These are phyloP conservation scores for Circinella umbellata DNA, from an alignment of 371 early-diverging fungal species.

Conservation along the genomic window DNA sequence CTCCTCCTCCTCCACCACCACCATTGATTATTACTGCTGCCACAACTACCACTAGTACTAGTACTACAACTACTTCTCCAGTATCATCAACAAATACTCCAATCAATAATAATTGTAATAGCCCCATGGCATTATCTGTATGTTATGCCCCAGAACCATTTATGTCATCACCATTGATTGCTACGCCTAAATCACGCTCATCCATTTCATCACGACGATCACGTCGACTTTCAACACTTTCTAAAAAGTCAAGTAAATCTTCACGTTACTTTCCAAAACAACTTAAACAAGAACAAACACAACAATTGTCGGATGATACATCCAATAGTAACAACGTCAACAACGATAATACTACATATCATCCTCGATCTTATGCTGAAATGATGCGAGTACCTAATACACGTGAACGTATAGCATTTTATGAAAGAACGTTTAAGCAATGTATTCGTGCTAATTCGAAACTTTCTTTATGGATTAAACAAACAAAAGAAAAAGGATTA, in stretches of 20 bases:
- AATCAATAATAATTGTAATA: background rate
- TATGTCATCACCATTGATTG: conserved; percentile 4
- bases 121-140: conserved; percentile 1
- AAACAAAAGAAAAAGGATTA: conserved; percentile 17
- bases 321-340: background rate
- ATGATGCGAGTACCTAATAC: conserved; percentile 42
- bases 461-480: conserved; percentile 18
- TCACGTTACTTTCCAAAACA: conserved; percentile 14
- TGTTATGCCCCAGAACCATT: background rate
- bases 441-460: conserved; percentile 26
- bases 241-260: conserved; percentile 16
- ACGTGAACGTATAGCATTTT: conserved; percentile 39
- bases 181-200: conserved; percentile 9
- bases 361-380: conserved; percentile 15
- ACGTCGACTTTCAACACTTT: background rate
- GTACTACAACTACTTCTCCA: background rate
- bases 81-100: background rate
- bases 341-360: background rate
- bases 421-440: conserved; percentile 38
- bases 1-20: background rate
- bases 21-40: background rate
- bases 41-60: background rate
- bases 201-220: conserved; percentile 12
- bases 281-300: background rate
- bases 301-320: background rate